Base-by-base conservation (phyloP, 192 early-diverging fungal species). In the Podila clonocystis region DNA sequence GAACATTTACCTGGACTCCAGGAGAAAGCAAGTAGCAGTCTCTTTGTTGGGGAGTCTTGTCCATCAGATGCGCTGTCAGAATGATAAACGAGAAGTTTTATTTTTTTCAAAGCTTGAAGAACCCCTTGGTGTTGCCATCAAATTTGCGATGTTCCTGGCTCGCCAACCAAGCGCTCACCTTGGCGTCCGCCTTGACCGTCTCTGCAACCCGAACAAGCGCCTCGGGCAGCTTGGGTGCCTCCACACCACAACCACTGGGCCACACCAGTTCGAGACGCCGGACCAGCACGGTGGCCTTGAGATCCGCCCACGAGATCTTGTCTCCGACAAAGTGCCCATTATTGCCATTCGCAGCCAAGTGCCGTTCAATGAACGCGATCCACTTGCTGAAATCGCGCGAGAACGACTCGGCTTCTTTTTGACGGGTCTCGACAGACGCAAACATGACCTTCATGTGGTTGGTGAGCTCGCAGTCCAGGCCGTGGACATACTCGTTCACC, bases 271-370 rank as follows among this genome's bases (percentile, higher is more conserved):
- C 13, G 22, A 68, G 55, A 70, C 68, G 61, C 20, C 31, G 5
- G 63, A 78, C 52, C 45, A 67, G 50, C 29, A 31, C 13, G 8
- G 75, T 48, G 7, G 69, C 60, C 64, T 78, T 66, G 58, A 87
- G 55, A 50, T 91, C 90, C 0, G 75, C 80, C 30, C 85, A 82
- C 0, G 87, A 75, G 3, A 60, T 70, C 13, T 66, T 26, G 58
- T 67, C 55, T 45, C 89, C 87, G 68, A 90, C 77, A 65, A 88
- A 90, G 50, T 89, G 86, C 0, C 89, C 87, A 36, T 79, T 90
- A 30, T 71, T 70, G 0, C 90, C 90, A 63, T 91, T 90, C 38
- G 86, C 83, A 26, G 55, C 61, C 64, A 89, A 64, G 15, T 84
- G 58, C 30, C 72, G 63, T 29, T 86, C 85, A 31, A 58, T 89